Conservation (phyloP, 257 asterid genomes). For the Scutellaria minor region DNA sequence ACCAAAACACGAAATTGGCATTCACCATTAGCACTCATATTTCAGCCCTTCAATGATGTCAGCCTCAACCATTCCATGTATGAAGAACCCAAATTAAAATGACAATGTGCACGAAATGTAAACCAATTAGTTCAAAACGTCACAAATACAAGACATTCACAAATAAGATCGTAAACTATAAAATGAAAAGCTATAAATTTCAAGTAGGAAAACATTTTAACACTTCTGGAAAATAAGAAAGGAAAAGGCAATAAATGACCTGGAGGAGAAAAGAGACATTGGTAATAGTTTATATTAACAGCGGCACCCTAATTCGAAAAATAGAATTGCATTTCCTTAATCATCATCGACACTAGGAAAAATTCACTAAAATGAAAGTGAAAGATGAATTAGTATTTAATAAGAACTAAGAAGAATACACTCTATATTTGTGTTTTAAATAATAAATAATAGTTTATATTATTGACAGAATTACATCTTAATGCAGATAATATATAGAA, state of each 20-base stretch:
- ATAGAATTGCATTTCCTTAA: background rate
- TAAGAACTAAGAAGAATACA: background rate
- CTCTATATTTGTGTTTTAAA: background rate
- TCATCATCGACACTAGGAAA: background rate
- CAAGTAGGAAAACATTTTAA: background rate
- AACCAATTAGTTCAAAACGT: too few relatives aligned
- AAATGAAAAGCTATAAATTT: constrained; percentile 13
- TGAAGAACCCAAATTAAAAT: too few relatives aligned
- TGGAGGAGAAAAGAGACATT: constrained; percentile 11
- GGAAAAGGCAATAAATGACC: background rate
- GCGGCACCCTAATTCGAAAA: constrained; percentile 10
- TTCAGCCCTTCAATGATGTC: too few relatives aligned
- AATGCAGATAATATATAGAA: constrained; percentile 20
- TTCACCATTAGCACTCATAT: too few relatives aligned
- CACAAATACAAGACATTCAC: too few relatives aligned
- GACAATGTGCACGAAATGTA: too few relatives aligned
- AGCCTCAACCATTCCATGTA: too few relatives aligned
- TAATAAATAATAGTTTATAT: constrained; percentile 24
- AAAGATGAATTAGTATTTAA: background rate
- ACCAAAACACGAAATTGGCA: too few relatives aligned
- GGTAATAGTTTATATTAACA: background rate
- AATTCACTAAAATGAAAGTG: background rate
- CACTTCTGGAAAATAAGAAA: background rate
- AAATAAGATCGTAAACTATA: too few relatives aligned
- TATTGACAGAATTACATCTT: constrained; percentile 17